A percentile compares a stretch with the other conserved stretches of the same genome.
These are phyloP conservation scores for Clitocybe nebularis DNA, from an alignment of 1,284 basidiomycete genomes.

Conservation along the genomic window DNA sequence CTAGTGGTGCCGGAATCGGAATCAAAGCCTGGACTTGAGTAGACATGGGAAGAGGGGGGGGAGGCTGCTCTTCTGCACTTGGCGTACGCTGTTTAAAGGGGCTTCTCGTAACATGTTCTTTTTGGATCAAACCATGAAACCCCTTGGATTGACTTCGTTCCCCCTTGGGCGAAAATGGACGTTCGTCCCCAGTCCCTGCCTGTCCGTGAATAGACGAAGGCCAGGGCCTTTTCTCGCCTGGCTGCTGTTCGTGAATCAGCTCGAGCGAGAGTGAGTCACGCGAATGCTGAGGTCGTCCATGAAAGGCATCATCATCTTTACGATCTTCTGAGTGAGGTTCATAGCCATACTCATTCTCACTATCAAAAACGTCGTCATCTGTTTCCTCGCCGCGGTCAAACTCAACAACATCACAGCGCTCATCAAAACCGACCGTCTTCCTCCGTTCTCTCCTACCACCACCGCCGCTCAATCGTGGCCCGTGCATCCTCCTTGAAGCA, in stretches of 20 bases:
- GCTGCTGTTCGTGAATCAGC: too few relatives aligned
- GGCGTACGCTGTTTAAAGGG: constrained; percentile 56
- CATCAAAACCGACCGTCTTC: constrained; percentile 86
- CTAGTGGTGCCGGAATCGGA: too few relatives aligned
- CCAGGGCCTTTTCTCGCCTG: constrained; percentile 69
- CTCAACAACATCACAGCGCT: constrained; percentile 85
- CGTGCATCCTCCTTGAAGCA: constrained; percentile 78
- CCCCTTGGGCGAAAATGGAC: constrained; percentile 65
- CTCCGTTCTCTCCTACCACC: constrained; percentile 50
- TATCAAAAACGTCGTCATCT: constrained; percentile 41
- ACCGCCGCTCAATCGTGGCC: constrained; percentile 59
- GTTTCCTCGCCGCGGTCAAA: constrained; percentile 63
- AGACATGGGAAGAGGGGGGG: constrained; percentile 14
- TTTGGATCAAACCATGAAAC: constrained; percentile 70
- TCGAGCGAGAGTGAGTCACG: too few relatives aligned
- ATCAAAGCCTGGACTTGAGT: too few relatives aligned
- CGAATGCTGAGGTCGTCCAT: constrained; percentile 16
- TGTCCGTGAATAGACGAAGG: constrained; percentile 65
- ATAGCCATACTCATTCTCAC: constrained; percentile 20
- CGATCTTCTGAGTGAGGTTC: constrained; percentile 19
- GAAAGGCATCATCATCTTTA: constrained; percentile 25
- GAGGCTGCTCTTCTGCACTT: constrained; percentile 18
- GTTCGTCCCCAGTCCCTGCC: constrained; percentile 66
- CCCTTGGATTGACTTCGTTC: constrained; percentile 74
- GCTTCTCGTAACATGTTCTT: constrained; percentile 79